Evolutionary conservation across 768 basidiomycete genomes (phyloP).

Genomic region (Cystobasidium ongulense): DNA sequence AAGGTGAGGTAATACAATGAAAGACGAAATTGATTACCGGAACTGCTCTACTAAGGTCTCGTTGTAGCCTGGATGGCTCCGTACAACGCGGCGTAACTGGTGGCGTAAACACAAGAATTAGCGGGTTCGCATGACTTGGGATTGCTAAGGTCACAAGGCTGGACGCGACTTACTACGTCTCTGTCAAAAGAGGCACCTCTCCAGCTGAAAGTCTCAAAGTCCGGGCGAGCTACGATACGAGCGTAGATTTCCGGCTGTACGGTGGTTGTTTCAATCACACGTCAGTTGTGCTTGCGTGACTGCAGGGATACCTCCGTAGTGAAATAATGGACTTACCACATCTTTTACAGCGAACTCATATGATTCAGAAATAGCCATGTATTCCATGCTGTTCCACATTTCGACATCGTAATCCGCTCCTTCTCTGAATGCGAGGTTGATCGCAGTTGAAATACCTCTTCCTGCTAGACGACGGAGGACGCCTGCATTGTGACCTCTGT

Average conservation of each 20-base stretch:
- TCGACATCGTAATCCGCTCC: neutral
- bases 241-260: slow-evolving; percentile 15
- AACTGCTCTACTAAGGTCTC: neutral
- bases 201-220: slow-evolving; percentile 5
- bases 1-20: too few species aligned
- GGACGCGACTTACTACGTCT: neutral
- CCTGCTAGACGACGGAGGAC: neutral
- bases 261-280: too few species aligned
- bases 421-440: neutral
- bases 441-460: neutral
- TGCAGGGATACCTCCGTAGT: neutral
- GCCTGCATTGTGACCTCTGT: neutral
- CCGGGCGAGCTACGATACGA: slow-evolving; percentile 2
- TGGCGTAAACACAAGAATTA: neutral
- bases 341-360: slow-evolving; percentile 17
- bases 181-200: neutral
- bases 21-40: neutral
- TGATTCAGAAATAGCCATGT: neutral
- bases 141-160: neutral
- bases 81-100: neutral
- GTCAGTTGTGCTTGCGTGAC: too few species aligned
- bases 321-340: neutral
- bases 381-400: neutral
- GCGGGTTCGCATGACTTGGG: neutral
- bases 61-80: slow-evolving; percentile 10